Evolutionary conservation across 2,329 filamentous ascomycete genomes (phyloP), one percentile per base, ranked within the genome.

Genomic region (Aspergillus japonicus): DNA sequence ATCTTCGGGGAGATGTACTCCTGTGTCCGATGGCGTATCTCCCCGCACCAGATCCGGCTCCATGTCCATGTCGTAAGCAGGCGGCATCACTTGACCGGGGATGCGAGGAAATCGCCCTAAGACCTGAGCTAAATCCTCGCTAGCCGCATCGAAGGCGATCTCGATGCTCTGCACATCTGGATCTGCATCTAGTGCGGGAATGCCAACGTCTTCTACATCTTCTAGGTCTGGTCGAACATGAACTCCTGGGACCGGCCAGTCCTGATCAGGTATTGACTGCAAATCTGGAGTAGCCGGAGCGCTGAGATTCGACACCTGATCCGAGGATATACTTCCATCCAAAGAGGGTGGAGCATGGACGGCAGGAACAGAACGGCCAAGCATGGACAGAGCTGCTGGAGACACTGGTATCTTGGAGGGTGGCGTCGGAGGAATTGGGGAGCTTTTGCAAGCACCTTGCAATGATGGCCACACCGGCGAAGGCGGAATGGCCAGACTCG

Each of bases 301-400:
- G 69, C 92, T 96, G 73, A 92, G 84, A 56, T 84, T 85, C 1
- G 92, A 91, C 75, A 96, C 84, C 73, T 96, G 92, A 71, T 97
- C 93, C 2, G 93, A 96, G 8, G 87, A 89, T 69, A 95, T 79
- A 76, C 92, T 96, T 23, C 92, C 93, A 77, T 96, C 93, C 3
- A 96, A 82, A 4, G 94, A 97, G 3, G 94, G 94, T 4, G 93
- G 89, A 5, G 91, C 89, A 57, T 91, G 93, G 31, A 87, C 84
- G 39, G 86, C 88, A 1, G 92, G 92, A 3, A 94, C 82, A 51
- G 86, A 83, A 23, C 87, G 83, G 29, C 85, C 83, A 73, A 96
- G 86, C 70, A 90, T 88, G 11, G 87, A 87, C 66, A 94, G 82
- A 58, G 89, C 86, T 19, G 86, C 87, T 4, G 90, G 90, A 4